Conservation (phyloP, 495 filamentous ascomycete genomes). For the Penicillium roqueforti region DNA sequence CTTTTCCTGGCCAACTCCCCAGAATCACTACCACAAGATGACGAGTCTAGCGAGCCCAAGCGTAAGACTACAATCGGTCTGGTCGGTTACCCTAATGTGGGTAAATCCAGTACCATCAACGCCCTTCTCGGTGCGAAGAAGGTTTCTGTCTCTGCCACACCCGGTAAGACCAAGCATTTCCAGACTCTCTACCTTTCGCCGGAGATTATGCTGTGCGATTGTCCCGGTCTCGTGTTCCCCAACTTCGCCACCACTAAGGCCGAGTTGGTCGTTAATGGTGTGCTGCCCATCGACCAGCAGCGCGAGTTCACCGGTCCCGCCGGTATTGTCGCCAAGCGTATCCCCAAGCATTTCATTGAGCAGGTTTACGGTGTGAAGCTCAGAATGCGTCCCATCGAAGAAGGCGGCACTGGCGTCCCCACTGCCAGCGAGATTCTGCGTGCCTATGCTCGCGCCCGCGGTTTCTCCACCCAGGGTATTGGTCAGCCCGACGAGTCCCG, state of each 20-base stretch:
- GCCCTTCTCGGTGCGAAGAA: slow-evolving; percentile 96
- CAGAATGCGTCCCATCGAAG: slow-evolving; percentile 72
- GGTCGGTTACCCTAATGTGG: slow-evolving; percentile 98
- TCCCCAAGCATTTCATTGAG: slow-evolving; percentile 88
- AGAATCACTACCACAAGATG: slow-evolving; percentile 33
- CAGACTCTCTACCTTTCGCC: slow-evolving; percentile 94
- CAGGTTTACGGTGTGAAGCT: slow-evolving; percentile 92
- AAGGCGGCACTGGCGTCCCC: slow-evolving; percentile 87
- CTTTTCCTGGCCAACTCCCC: slow-evolving; percentile 78
- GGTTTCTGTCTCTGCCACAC: slow-evolving; percentile 95
- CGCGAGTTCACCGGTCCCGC: slow-evolving; percentile 90
- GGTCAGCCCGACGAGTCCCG: slow-evolving; percentile 91
- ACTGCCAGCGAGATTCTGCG: slow-evolving; percentile 82
- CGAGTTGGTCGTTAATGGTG: slow-evolving; percentile 91
- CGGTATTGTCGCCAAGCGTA: slow-evolving; percentile 78
- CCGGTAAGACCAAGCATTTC: slow-evolving; percentile 99
- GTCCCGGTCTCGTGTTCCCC: slow-evolving; percentile 96
- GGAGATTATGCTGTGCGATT: slow-evolving; percentile 91
- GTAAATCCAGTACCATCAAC: slow-evolving; percentile 99
- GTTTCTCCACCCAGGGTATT: slow-evolving; percentile 80
- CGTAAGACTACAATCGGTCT: slow-evolving; percentile 82
- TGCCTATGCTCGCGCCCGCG: slow-evolving; percentile 83
- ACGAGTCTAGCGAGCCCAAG: slow-evolving; percentile 37
- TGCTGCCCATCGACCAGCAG: slow-evolving; percentile 95
- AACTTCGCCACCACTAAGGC: slow-evolving; percentile 97